Base-by-base conservation (phyloP, 2,329 filamentous ascomycete genomes). In the Curvularia sp. region DNA sequence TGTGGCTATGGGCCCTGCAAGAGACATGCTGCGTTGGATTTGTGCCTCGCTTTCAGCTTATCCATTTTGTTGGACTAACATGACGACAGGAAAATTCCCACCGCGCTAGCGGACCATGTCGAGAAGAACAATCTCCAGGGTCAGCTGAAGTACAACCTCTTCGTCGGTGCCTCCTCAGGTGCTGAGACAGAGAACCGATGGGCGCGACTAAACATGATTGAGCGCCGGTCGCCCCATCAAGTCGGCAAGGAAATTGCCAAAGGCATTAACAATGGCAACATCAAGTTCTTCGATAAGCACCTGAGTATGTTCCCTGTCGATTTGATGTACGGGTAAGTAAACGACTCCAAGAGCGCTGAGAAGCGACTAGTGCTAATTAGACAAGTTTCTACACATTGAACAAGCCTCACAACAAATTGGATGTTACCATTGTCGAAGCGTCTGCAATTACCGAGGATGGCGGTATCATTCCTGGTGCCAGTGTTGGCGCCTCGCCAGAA, bases 231-330 rank as follows among this genome's bases (percentile, higher is more conserved):
- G 67, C 92, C 92, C 55, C 92, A 96, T 80, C 92, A 96, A 76
- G 92, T 96, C 60, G 92, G 92, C 74, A 96, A 96, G 82, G 85
- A 90, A 58, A 96, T 96, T 65, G 87, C 92, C 60, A 94, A 92
- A 82, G 92, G 92, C 9, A 96, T 96, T 80, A 96, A 96, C 77
- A 88, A 89, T 68, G 92, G 92, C 43, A 85, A 89, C 66, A 96
- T 96, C 80, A 88, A 94, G 63, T 96, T 96, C 79, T 96, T 96
- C 75, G 92, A 96, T 77, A 96, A 96, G 82, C 92, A 96, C 81
- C 77, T 96, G 74, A 93, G 89, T 78, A 96, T 96, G 92, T 96
- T 96, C 76, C 92, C 92, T 4, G 85, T 89, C 39, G 92, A 96
- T 75, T 82, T 96, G 64, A 89, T 94, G 76, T 95, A 95, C 75